Base-by-base conservation (phyloP, 805 yeast genomes). In the Candida alai region DNA sequence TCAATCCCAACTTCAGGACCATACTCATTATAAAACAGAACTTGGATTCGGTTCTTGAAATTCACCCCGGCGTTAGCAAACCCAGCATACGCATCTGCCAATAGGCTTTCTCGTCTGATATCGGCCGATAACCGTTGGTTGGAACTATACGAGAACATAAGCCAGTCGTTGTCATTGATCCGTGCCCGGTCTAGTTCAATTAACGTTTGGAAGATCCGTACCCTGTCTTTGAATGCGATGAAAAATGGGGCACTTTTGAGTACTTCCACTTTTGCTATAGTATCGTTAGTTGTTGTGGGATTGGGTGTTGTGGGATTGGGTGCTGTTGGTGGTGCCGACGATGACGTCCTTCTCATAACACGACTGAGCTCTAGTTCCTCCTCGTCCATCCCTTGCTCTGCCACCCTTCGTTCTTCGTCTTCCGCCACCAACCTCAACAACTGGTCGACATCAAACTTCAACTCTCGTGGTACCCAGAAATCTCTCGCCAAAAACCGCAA, bases 1-100 rank as follows among this genome's bases (percentile, higher is more conserved):
- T 90, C 98, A 27, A 90, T 82, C 1, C 98, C 98, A 0, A 80
- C 87, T 53, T 90, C 97, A 22, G 65, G 73, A 11, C 62, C 64
- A 58, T 79, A 76, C 36, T 82, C 74, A 48, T 85, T 84, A 23
- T 65, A 63, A 51, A 93, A 88, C 11, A 70, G 70, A 2, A 93
- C 87, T 1, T 73, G 62, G 7, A 89, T 55, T 22, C 65, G 68
- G 6, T 69, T 51, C 47, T 84, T 87, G 53, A 89, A 73, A 4
- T 61, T 60, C 1, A 64, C 48, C 0, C 88, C 86, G 7, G 49
- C 46, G 3, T 62, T 57, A 20, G 73, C 70, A 49, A 82, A 82
- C 5, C 67, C 68, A 1, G 68, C 61, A 51, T 67, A 84, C 0
- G 96, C 89, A 60, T 87, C 96, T 22, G 78, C 80, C 9, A 88